A percentile compares a stretch with the other conserved stretches of the same genome.
phyloP scores from a whole-genome alignment of 2,329 filamentous ascomycete species.

The Plectosphaerella cucumerina region DNA sequence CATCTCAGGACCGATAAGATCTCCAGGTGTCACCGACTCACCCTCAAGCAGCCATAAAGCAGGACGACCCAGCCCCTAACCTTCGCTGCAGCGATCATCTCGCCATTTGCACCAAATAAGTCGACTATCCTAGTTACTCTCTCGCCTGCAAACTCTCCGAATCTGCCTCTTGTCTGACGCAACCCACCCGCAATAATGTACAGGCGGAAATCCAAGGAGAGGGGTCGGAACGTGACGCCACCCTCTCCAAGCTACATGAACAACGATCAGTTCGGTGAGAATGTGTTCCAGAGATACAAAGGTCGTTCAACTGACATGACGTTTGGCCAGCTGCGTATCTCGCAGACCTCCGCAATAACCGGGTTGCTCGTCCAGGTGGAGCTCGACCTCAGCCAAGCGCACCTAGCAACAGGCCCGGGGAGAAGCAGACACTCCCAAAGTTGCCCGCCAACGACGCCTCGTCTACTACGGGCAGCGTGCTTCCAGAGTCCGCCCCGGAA shows the following conservation, averaged over 20 bases:
- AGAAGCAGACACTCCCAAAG: too few relatives aligned
- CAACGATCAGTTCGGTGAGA: conserved; percentile 62
- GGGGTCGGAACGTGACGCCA: conserved; percentile 52
- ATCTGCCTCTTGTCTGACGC: background rate
- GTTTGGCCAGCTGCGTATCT: conserved; percentile 10
- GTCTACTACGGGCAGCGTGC: too few relatives aligned
- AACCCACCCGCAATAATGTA: conserved; percentile 3
- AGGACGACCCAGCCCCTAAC: too few relatives aligned
- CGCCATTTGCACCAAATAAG: too few relatives aligned
- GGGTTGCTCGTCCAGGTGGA: conserved; percentile 64
- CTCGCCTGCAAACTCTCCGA: background rate
- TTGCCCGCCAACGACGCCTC: too few relatives aligned
- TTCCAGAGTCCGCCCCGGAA: too few relatives aligned
- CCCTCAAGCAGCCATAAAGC: too few relatives aligned
- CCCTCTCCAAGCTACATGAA: conserved; percentile 62
- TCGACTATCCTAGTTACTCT: background rate
- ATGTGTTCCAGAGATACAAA: conserved; percentile 4
- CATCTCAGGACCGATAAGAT: too few relatives aligned
- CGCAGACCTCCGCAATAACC: conserved; percentile 65
- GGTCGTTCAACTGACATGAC: conserved; percentile 8
- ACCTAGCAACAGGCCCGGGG: too few relatives aligned
- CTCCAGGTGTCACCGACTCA: too few relatives aligned
- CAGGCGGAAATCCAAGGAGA: conserved; percentile 25
- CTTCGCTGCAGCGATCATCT: too few relatives aligned
- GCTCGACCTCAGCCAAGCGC: conserved; percentile 50